These are phyloP conservation scores for Elsinoe batatas DNA, from an alignment of 2,329 filamentous ascomycete genomes.

Conservation along the genomic window DNA sequence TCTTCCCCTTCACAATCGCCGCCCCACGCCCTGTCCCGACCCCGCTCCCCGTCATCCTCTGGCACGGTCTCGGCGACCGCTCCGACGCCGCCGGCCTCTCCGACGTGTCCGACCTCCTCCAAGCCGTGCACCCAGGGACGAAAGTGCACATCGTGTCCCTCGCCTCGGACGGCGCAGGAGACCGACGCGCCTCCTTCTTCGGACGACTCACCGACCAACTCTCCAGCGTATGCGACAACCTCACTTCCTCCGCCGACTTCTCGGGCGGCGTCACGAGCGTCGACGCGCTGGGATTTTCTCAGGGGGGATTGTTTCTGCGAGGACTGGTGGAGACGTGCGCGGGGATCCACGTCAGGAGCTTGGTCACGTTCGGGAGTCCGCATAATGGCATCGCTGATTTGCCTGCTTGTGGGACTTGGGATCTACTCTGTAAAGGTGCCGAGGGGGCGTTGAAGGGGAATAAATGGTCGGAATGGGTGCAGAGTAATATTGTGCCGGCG, in stretches of 20 bases:
- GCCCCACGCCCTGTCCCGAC: conserved; percentile 19
- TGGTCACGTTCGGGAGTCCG: conserved; percentile 83
- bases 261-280: conserved; percentile 33
- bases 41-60: conserved; percentile 81
- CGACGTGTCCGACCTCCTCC: conserved; percentile 59
- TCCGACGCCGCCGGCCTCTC: conserved; percentile 67
- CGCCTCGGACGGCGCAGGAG: conserved; percentile 52
- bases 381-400: conserved; percentile 89
- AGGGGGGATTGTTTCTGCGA: conserved; percentile 92
- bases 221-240: conserved; percentile 62
- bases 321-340: conserved; percentile 86
- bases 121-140: conserved; percentile 68
- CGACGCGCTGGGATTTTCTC: conserved; percentile 88
- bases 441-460: conserved; percentile 69
- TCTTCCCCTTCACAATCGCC: conserved; percentile 18
- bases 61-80: conserved; percentile 78
- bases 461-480: conserved; percentile 70
- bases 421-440: conserved; percentile 73
- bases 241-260: conserved; percentile 67
- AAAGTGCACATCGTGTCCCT: conserved; percentile 72
- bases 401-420: conserved; percentile 57
- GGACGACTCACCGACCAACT: conserved; percentile 81
- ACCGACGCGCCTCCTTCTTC: conserved; percentile 79
- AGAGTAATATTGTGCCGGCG: conserved; percentile 73
- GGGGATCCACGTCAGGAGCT: conserved; percentile 66